Evolutionary conservation across 192 early-diverging fungal species (phyloP), one percentile per base, ranked within the genome.

Genomic region (Martensiomyces pterosporus): DNA sequence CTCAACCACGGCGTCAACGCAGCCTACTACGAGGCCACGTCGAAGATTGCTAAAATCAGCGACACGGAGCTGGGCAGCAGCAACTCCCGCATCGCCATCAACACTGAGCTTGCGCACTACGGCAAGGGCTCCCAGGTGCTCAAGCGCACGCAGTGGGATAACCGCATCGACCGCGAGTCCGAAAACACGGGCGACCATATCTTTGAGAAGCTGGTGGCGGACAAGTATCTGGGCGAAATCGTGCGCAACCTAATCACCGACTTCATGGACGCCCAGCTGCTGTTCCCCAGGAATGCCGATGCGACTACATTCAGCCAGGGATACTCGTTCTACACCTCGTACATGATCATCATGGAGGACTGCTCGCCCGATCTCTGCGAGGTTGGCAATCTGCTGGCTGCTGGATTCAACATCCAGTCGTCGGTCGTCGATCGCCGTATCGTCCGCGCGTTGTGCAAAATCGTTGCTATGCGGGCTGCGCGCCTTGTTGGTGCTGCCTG

Each of bases 1-100:
- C 69, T 95, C 4, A 94, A 93, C 49, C 97, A 92, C 39, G 96
- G 96, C 15, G 87, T 90, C 62, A 99, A 99, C 49, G 92, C 90
- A 19, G 87, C 92, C 16, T 99, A 97, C 73, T 85, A 93, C 34
- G 96, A 98, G 73, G 59, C 79, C 41, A 55, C 70, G 0, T n/a
- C 15, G 51, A 92, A 91, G 60, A 77, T 77, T 46, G 39, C 67
- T 27, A 79, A 74, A 41, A 21, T 59, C 36, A 15, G 63, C 47
- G 59, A 71, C 61, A 25, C 74, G 14, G 47, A 38, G 45, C 51
- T 59, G 2, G 43, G 39, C 21, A n/a, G 34, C 13, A 58, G 42
- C 38, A 1, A 9, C 16, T 25, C 48, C 7, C 44, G 52, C 0
- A 92, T 98, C 82, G 81, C 90, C 40, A 86, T 98, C 69, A 97